Evolutionary conservation across 2,329 filamentous ascomycete genomes (phyloP).

Genomic region (Zasmidium citrigriseum): DNA sequence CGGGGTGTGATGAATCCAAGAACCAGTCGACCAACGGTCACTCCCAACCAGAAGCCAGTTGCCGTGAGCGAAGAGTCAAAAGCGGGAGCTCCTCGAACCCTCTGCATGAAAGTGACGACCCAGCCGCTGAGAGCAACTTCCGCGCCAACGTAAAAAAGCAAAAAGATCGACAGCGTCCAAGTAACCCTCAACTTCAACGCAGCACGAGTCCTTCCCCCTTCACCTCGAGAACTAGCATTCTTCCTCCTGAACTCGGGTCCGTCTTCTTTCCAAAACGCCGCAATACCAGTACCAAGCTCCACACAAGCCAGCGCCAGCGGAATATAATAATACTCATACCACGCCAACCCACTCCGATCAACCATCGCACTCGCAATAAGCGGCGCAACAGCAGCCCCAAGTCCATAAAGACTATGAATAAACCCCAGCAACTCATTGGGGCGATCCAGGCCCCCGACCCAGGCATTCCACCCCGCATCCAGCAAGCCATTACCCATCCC

Average conservation of each 20-base stretch:
- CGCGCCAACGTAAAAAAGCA: slow-evolving; percentile 15
- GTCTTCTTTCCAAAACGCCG: slow-evolving; percentile 9
- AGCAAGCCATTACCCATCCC: slow-evolving; percentile 69
- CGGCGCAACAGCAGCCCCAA: slow-evolving; percentile 67
- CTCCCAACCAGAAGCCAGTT: slow-evolving; percentile 23
- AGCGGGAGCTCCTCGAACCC: slow-evolving; percentile 8
- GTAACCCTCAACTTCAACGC: slow-evolving; percentile 13
- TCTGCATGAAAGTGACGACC: slow-evolving; percentile 18
- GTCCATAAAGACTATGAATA: slow-evolving; percentile 68
- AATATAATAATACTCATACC: slow-evolving; percentile 73
- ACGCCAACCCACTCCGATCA: slow-evolving; percentile 57
- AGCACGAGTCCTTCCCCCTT: slow-evolving; percentile 8
- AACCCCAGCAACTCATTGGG: slow-evolving; percentile 71
- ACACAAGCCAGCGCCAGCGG: slow-evolving; percentile 3
- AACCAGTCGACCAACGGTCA: slow-evolving; percentile 17
- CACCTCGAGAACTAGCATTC: slow-evolving; percentile 5
- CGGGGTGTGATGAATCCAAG: slow-evolving; percentile 21
- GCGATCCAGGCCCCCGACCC: slow-evolving; percentile 68
- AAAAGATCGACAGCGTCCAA: slow-evolving; percentile 14
- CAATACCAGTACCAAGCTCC: slow-evolving; percentile 3
- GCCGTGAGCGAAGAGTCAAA: slow-evolving; percentile 19
- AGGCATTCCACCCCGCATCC: slow-evolving; percentile 59
- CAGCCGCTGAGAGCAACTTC: slow-evolving; percentile 17
- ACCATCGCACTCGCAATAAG: slow-evolving; percentile 70
- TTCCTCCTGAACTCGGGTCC: slow-evolving; percentile 6